Evolutionary conservation across 2,329 filamentous ascomycete species (phyloP).

Genomic region (Claviceps sp.): DNA sequence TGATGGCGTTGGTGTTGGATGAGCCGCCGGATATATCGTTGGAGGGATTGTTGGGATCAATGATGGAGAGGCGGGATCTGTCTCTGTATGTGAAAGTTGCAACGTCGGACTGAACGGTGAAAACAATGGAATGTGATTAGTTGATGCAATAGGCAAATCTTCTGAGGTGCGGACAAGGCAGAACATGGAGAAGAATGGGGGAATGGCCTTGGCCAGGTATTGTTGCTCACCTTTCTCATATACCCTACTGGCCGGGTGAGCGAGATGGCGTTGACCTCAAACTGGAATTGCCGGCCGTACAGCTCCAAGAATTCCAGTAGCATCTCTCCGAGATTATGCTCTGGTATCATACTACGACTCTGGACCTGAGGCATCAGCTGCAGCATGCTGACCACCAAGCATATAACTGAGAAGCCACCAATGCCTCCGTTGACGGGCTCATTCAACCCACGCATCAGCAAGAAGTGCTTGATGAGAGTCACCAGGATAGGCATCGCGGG

Average conservation of each 20-base stretch:
- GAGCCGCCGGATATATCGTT: constrained; percentile 92
- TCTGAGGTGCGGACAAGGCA: no score
- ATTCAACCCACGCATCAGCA: constrained; percentile 79
- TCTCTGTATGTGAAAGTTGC: constrained; percentile 42
- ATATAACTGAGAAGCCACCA: constrained; percentile 88
- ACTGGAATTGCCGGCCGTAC: constrained; percentile 74
- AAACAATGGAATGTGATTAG: neutral
- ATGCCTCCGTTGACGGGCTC: constrained; percentile 86
- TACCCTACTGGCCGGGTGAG: constrained; percentile 58
- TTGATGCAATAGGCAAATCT: no score
- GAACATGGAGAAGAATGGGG: neutral
- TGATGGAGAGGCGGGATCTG: constrained; percentile 62
- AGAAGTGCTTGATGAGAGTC: constrained; percentile 80
- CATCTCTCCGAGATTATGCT: constrained; percentile 63
- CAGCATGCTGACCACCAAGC: constrained; percentile 79
- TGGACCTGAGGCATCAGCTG: constrained; percentile 65
- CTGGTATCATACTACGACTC: constrained; percentile 41
- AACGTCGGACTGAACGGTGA: constrained; percentile 27
- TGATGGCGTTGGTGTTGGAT: constrained; percentile 51
- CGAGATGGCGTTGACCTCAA: constrained; percentile 55
- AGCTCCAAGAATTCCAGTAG: constrained; percentile 81
- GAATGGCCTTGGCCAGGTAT: neutral
- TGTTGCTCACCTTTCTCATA: constrained; percentile 56
- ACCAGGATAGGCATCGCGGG: constrained; percentile 80
- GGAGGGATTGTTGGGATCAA: constrained; percentile 72